Evolutionary conservation across 352 stramenopile genomes (phyloP).

Genomic region (Globisporangium irregulare): DNA sequence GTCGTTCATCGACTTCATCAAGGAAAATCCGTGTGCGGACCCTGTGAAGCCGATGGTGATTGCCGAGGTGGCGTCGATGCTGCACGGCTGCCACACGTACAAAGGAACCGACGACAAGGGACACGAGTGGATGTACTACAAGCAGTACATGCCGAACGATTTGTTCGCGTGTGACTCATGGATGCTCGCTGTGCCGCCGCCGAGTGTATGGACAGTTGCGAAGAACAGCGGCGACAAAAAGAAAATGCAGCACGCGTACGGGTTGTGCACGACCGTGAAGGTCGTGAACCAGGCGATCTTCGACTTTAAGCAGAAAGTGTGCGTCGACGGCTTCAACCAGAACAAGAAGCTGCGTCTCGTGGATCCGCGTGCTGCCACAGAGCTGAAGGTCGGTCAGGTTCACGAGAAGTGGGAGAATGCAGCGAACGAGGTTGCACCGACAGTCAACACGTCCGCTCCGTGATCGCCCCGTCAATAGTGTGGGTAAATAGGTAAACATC

Average conservation of each 20-base stretch:
- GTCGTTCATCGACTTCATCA: conserved; percentile 52
- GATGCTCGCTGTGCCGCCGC: conserved; percentile 55
- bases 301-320: conserved; percentile 53
- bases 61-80: conserved; percentile 40
- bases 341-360: conserved; percentile 64
- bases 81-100: conserved; percentile 48
- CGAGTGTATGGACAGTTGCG: conserved; percentile 58
- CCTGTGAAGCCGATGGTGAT: conserved; percentile 38
- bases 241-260: conserved; percentile 60
- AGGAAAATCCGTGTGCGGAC: conserved; percentile 58
- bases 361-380: conserved; percentile 29
- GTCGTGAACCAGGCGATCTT: conserved; percentile 70
- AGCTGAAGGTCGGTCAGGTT: conserved; percentile 48
- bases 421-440: conserved; percentile 19
- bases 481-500: neutral
- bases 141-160: conserved; percentile 60
- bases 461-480: neutral
- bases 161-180: conserved; percentile 79
- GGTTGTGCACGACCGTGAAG: conserved; percentile 78
- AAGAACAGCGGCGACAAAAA: conserved; percentile 44
- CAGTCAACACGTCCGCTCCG: conserved; percentile 2
- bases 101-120: conserved; percentile 38
- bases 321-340: conserved; percentile 59
- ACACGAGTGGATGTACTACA: conserved; percentile 64
- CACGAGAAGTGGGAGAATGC: conserved; percentile 41